A percentile compares a stretch with the other conserved stretches of the same genome.
These are phyloP conservation scores for Isabelozyma pseudorhagii DNA, from an alignment of 805 yeast genomes.

Conservation along the genomic window DNA sequence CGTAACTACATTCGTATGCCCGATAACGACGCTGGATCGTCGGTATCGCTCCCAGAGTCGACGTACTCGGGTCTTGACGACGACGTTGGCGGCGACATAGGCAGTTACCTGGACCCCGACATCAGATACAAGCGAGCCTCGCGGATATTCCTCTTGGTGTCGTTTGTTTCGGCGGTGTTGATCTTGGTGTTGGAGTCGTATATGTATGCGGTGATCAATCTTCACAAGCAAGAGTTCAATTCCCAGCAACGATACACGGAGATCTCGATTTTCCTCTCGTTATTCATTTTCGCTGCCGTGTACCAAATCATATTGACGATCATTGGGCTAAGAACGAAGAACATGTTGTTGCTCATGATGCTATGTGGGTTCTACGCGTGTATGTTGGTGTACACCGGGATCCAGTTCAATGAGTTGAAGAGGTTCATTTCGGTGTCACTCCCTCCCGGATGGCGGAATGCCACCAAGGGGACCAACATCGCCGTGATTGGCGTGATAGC, in stretches of 20 bases:
- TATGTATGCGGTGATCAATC: slow-evolving; percentile 36
- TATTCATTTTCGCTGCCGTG: slow-evolving; percentile 46
- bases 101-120: neutral
- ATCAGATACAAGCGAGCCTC: neutral
- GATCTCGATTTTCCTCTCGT: slow-evolving; percentile 41
- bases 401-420: slow-evolving; percentile 42
- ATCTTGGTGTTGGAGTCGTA: slow-evolving; percentile 35
- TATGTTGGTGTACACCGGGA: slow-evolving; percentile 44
- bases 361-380: slow-evolving; percentile 39
- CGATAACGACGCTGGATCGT: neutral
- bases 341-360: slow-evolving; percentile 37
- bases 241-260: slow-evolving; percentile 20
- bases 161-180: slow-evolving; percentile 30
- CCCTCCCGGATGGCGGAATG: slow-evolving; percentile 21
- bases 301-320: slow-evolving; percentile 38
- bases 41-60: too few relatives aligned
- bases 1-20: neutral
- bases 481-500: slow-evolving; percentile 43
- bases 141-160: slow-evolving; percentile 20
- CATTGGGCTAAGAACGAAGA: slow-evolving; percentile 36
- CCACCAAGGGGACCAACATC: slow-evolving; percentile 37
- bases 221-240: slow-evolving; percentile 20
- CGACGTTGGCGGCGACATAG: neutral
- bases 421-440: slow-evolving; percentile 15
- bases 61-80: neutral